These are phyloP conservation scores for Candida easanensis DNA, from an alignment of 805 yeast species.

Conservation along the genomic window DNA sequence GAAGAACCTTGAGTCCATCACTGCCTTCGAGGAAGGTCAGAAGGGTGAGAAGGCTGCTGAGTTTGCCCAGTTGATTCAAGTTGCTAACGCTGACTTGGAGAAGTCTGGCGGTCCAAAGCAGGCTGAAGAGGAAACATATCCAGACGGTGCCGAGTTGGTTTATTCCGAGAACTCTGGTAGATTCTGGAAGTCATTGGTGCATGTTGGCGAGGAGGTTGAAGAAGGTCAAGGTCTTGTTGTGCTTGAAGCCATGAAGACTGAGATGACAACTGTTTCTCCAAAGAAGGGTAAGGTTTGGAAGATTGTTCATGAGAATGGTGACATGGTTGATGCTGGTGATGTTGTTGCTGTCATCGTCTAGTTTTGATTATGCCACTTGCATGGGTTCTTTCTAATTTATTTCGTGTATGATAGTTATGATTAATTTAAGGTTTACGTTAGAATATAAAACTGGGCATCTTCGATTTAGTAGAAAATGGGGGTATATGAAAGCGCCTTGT, in stretches of 20 bases:
- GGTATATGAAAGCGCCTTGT: no score
- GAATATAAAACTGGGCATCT: neutral
- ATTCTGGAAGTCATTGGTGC: conserved; percentile 89
- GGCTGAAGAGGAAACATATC: conserved; percentile 51
- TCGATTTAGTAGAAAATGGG: no score
- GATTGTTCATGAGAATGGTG: conserved; percentile 80
- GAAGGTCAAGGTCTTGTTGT: conserved; percentile 81
- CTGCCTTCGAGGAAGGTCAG: conserved; percentile 61
- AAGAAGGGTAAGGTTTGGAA: conserved; percentile 68
- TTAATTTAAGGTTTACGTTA: neutral
- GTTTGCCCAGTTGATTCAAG: conserved; percentile 78
- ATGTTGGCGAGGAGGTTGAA: conserved; percentile 71
- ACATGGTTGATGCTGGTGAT: conserved; percentile 97
- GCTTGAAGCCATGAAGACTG: conserved; percentile 98
- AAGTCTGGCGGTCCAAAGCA: conserved; percentile 46
- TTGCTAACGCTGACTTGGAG: conserved; percentile 72
- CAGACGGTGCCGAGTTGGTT: conserved; percentile 78
- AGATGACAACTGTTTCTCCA: conserved; percentile 83
- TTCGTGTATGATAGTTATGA: conserved; percentile 4
- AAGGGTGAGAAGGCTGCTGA: conserved; percentile 82
- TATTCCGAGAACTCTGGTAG: conserved; percentile 97
- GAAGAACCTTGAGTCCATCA: conserved; percentile 69
- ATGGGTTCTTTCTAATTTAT: neutral
- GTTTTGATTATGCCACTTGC: neutral
- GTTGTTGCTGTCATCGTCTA: conserved; percentile 77